Evolutionary conservation across 1,139 yeast species (phyloP), one percentile per base, ranked within the genome.

Genomic region (Hansenula sp.): DNA sequence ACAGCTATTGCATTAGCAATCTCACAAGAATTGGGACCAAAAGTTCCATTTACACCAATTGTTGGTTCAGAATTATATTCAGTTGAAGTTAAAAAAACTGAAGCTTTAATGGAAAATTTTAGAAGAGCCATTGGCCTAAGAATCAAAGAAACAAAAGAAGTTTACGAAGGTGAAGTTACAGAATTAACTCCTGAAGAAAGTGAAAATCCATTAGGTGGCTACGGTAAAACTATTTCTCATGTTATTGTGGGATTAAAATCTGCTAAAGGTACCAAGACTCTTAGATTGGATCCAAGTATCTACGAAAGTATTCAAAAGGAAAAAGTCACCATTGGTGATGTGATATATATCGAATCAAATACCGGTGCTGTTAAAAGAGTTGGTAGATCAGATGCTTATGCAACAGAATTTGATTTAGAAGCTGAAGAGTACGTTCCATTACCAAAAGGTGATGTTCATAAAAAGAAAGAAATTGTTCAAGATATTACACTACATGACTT

Each of bases 381-480:
- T 31, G 99, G 99, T 41, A 78, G 99, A 62, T 86, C 96, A 6
- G 98, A 94, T 63, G 97, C 97, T 0, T 92, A 88, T 60, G 97
- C 98, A 31, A 92, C 98, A 1, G 99, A 92, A 65, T 92, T 90
- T 55, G 99, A 92, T 64, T 73, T 92, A 53, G 98, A 94, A 68
- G 97, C 97, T 24, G 98, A 92, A 68, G 98, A 92, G 64, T 92
- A 92, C 62, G 99, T 94, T 27, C 98, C 98, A 36, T 73, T 92
- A 53, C 98, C 99, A 46, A 92, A 92, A 68, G 98, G 98, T 37
- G 99, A 92, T 62, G 97, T 92, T 29, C 98, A 94, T 69, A 94
- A 94, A 66, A 92, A 90, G 76, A 92, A 92, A 65, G 98, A 92
- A 65, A 89, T 92, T 54, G 96, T 94, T 17, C 99, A 92, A 65